Conservation (phyloP, 1,284 basidiomycete genomes). For the Hortiboletus rubellus region DNA sequence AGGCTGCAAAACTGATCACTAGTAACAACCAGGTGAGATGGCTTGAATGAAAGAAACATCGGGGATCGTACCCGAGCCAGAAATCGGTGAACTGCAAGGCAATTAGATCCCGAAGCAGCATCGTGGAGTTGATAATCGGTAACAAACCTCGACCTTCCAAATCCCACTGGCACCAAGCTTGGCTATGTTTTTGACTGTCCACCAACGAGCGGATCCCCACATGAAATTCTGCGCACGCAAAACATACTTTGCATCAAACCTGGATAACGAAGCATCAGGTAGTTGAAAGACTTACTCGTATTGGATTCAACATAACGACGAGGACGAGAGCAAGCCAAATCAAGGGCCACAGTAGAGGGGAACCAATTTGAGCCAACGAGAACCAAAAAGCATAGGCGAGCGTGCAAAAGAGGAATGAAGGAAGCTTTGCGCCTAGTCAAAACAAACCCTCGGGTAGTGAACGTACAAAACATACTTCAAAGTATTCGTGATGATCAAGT, state of each 20-base stretch:
- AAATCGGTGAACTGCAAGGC: slow-evolving; percentile 67
- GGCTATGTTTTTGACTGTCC: slow-evolving; percentile 68
- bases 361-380: slow-evolving; percentile 67
- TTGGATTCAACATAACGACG: slow-evolving; percentile 72
- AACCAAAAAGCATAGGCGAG: slow-evolving; percentile 84
- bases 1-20: slow-evolving; percentile 85
- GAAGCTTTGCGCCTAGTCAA: slow-evolving; percentile 52
- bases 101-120: not conserved
- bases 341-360: slow-evolving; percentile 69
- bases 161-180: slow-evolving; percentile 71
- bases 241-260: not conserved
- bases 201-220: slow-evolving; percentile 56
- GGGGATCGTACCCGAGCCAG: slow-evolving; percentile 66
- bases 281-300: slow-evolving; percentile 56
- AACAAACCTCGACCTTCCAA: slow-evolving; percentile 71
- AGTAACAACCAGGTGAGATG: slow-evolving; percentile 15
- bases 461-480: slow-evolving; percentile 54
- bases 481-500: slow-evolving; percentile 82
- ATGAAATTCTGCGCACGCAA: slow-evolving; percentile 15
- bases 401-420: slow-evolving; percentile 72
- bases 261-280: not conserved
- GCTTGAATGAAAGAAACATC: slow-evolving; percentile 21
- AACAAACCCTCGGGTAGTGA: not conserved
- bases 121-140: not conserved
- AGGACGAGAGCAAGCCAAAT: slow-evolving; percentile 75